phyloP scores from a whole-genome alignment of 2,329 filamentous ascomycete species.

The Talaromyces islandicus region DNA sequence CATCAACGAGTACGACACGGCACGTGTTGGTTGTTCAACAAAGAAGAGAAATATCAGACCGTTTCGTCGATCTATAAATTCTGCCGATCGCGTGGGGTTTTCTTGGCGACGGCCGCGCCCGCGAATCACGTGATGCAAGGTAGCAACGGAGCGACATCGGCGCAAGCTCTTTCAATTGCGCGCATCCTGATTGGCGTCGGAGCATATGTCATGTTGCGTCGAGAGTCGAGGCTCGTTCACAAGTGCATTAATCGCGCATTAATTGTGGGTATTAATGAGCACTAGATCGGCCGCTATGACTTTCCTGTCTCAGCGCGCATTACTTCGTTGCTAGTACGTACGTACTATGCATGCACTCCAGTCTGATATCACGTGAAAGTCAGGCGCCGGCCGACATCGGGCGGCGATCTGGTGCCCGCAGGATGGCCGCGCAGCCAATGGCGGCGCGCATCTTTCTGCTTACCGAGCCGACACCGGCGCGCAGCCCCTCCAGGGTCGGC shows the following conservation, averaged over 20 bases:
- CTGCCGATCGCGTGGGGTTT: background rate
- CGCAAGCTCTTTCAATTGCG: background rate
- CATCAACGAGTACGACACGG: background rate
- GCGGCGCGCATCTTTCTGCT: background rate
- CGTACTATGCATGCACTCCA: too few species aligned
- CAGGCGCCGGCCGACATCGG: conserved; percentile 5
- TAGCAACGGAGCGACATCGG: background rate
- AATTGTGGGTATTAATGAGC: background rate
- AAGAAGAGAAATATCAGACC: background rate
- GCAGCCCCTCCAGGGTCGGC: conserved; percentile 7
- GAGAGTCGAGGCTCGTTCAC: background rate
- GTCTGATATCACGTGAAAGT: background rate
- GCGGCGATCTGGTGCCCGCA: background rate
- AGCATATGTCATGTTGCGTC: background rate
- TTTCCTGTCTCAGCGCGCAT: conserved; percentile 3
- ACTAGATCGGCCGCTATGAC: background rate
- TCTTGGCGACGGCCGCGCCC: background rate
- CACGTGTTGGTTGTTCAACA: background rate
- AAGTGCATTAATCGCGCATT: background rate
- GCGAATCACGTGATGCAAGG: background rate
- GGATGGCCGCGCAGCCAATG: conserved; percentile 2
- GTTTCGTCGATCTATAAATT: background rate
- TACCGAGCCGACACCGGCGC: conserved; percentile 9
- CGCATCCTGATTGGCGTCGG: background rate
- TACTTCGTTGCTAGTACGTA: too few species aligned